These are phyloP conservation scores for Cercospora nicotianae DNA, from an alignment of 2,329 filamentous ascomycete species.

Conservation along the genomic window DNA sequence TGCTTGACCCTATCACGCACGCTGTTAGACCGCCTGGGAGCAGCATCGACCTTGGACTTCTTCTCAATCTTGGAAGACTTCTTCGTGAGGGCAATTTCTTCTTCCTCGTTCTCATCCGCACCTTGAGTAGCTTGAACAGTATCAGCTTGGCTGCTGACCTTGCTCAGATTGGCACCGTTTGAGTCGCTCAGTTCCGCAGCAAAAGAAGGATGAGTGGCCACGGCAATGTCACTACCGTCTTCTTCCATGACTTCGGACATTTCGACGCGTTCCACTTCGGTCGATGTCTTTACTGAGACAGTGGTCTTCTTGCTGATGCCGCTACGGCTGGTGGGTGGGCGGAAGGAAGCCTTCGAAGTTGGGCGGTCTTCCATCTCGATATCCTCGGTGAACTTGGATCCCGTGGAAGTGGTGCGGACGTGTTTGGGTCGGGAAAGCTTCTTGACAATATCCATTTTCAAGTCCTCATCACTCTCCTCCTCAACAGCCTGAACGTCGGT, in stretches of 20 bases:
- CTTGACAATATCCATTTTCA: conserved; percentile 15
- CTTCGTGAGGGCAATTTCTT: background rate
- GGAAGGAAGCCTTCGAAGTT: conserved; percentile 16
- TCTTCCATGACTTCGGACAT: conserved; percentile 10
- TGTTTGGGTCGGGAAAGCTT: conserved; percentile 16
- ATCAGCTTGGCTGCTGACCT: conserved; percentile 9
- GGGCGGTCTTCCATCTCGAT: conserved; percentile 20
- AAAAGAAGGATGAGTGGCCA: conserved; percentile 5
- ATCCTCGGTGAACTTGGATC: conserved; percentile 27
- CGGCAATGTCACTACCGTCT: conserved; percentile 10
- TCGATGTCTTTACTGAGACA: conserved; percentile 20
- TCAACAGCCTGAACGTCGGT: conserved; percentile 9
- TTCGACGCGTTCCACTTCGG: conserved; percentile 20
- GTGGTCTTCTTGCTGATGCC: conserved; percentile 23
- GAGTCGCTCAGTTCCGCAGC: conserved; percentile 10
- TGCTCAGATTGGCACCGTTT: conserved; percentile 13
- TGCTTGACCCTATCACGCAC: conserved; percentile 20
- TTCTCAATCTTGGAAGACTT: conserved; percentile 7
- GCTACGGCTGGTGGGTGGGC: conserved; percentile 3
- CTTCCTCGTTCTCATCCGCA: background rate
- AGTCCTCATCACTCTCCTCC: conserved; percentile 19
- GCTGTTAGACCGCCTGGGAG: conserved; percentile 12
- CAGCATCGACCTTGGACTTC: background rate
- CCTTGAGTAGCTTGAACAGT: background rate
- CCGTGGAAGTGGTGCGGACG: conserved; percentile 23